These are phyloP conservation scores for Tylopilus plumbeoviolaceoides DNA, from an alignment of 768 basidiomycete genomes.

Conservation along the genomic window DNA sequence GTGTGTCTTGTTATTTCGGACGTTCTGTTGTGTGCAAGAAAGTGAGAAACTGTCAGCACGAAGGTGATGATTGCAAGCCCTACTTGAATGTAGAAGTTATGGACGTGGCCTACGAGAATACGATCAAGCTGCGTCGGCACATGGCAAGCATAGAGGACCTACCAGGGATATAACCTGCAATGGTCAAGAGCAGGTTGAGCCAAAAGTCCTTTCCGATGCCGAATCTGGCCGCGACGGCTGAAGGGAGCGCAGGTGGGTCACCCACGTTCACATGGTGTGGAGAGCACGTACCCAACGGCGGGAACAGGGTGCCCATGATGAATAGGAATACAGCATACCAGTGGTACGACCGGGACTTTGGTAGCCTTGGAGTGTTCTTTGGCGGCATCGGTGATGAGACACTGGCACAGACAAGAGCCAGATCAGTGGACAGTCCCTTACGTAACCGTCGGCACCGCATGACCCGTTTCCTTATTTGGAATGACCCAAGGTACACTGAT, in stretches of 20 bases:
- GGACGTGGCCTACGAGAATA: constrained; percentile 62
- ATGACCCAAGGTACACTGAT: background rate
- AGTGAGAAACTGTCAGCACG: constrained; percentile 1
- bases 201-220: constrained; percentile 90
- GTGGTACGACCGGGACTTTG: constrained; percentile 61
- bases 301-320: constrained; percentile 85
- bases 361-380: constrained; percentile 57
- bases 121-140: constrained; percentile 1
- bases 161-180: constrained; percentile 91
- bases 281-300: constrained; percentile 70
- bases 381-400: constrained; percentile 28
- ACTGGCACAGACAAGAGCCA: background rate
- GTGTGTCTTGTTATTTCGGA: constrained; percentile 93
- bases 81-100: constrained; percentile 93
- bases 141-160: constrained; percentile 10
- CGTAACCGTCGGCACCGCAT: background rate
- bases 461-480: constrained; percentile 6
- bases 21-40: constrained; percentile 52
- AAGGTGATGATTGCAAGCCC: constrained; percentile 1
- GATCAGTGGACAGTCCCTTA: no score
- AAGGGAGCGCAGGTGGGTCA: constrained; percentile 3
- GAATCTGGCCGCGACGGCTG: constrained; percentile 91
- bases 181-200: constrained; percentile 83
- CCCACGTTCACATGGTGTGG: background rate
- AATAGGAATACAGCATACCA: constrained; percentile 79